Percentiles rank a stretch among this genome's conserved stretches.
Evolutionary conservation across 2,329 filamentous ascomycete species (phyloP).

Genomic region (Penicillium sp.): DNA sequence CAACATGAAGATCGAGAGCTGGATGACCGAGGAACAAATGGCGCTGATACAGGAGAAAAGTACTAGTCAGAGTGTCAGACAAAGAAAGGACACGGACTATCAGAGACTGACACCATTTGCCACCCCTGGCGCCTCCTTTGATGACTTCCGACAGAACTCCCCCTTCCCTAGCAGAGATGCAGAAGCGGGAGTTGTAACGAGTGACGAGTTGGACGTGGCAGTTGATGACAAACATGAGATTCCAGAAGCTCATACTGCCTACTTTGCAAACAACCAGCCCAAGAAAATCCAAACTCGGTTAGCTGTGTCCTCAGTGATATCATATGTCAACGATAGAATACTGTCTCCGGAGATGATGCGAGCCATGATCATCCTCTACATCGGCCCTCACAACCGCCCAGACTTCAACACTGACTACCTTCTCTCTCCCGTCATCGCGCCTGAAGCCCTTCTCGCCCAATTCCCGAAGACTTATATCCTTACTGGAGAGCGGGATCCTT

Average conservation of each 20-base stretch:
- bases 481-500: constrained; percentile 90
- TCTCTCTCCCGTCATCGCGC: constrained; percentile 86
- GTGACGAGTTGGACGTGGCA: constrained; percentile 25
- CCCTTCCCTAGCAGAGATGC: constrained; percentile 21
- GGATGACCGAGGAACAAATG: constrained; percentile 99
- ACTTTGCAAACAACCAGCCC: constrained; percentile 45
- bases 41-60: constrained; percentile 84
- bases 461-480: constrained; percentile 95
- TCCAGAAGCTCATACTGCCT: constrained; percentile 42
- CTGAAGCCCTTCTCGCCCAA: constrained; percentile 77
- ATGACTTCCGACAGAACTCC: constrained; percentile 51
- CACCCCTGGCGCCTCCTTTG: constrained; percentile 80
- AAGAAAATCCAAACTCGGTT: constrained; percentile 76
- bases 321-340: constrained; percentile 95
- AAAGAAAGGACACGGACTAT: constrained; percentile 88
- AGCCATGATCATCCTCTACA: constrained; percentile 97
- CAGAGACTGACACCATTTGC: constrained; percentile 73
- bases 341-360: constrained; percentile 98
- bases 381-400: constrained; percentile 89
- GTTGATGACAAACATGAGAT: constrained; percentile 38
- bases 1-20: constrained; percentile 97
- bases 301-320: constrained; percentile 95
- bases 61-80: constrained; percentile 76
- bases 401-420: constrained; percentile 92
- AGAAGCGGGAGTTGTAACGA: constrained; percentile 26